A percentile compares a stretch with the other conserved stretches of the same genome.
These are phyloP conservation scores for Fusarium irregulare DNA, from an alignment of 2,329 filamentous ascomycete genomes.

Conservation along the genomic window DNA sequence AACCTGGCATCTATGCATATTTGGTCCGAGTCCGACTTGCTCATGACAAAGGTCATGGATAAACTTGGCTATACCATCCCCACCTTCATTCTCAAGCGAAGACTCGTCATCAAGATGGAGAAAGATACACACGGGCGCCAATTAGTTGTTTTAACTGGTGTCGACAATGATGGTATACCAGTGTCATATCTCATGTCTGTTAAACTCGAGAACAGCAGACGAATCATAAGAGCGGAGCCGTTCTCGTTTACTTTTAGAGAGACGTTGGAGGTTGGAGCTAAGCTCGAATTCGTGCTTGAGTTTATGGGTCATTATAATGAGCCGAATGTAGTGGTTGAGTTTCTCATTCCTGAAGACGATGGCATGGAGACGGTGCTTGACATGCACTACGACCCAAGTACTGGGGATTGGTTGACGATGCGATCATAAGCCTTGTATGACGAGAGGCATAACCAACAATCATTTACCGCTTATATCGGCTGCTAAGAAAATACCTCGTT, in stretches of 20 bases:
- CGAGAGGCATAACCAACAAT: too few species aligned
- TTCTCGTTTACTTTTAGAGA: conserved; percentile 53
- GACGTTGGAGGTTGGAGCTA: conserved; percentile 33
- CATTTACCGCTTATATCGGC: too few species aligned
- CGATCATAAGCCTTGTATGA: too few species aligned
- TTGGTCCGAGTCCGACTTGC: conserved; percentile 51
- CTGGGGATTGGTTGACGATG: conserved; percentile 22
- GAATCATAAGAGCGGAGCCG: conserved; percentile 51
- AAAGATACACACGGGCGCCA: conserved; percentile 40
- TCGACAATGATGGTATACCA: conserved; percentile 57
- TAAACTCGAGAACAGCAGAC: conserved; percentile 53
- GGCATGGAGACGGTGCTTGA: background rate
- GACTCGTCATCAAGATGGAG: conserved; percentile 48
- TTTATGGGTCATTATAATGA: conserved; percentile 62
- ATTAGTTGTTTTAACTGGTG: conserved; percentile 47
- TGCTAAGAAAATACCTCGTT: too few species aligned
- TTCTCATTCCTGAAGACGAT: background rate
- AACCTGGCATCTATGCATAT: conserved; percentile 49
- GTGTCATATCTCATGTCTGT: conserved; percentile 55
- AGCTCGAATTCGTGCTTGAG: conserved; percentile 55
- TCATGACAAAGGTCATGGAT: conserved; percentile 56
- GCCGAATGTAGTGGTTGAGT: conserved; percentile 48
- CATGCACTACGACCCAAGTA: conserved; percentile 28
- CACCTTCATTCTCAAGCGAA: conserved; percentile 52
- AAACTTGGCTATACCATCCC: conserved; percentile 53